Evolutionary conservation across 2,329 filamentous ascomycete species (phyloP).

Genomic region (Exophiala aquamarina): DNA sequence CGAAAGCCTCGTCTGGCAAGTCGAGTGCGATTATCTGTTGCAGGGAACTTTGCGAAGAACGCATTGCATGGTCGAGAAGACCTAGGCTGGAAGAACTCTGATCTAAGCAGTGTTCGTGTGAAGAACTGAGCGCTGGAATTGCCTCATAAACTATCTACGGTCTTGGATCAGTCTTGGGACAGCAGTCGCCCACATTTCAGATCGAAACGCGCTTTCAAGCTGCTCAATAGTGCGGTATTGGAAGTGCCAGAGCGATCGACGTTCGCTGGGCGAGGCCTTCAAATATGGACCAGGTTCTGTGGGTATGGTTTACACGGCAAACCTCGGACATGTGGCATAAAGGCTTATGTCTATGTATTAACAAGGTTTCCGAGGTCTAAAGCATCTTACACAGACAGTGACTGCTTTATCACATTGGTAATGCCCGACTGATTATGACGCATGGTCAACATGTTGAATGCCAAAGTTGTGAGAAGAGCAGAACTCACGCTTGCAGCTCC

Average conservation of each 20-base stretch:
- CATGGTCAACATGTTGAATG: neutral
- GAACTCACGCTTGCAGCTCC: slow-evolving; percentile 6
- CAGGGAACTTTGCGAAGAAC: neutral
- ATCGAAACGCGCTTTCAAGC: slow-evolving; percentile 2
- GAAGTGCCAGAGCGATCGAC: slow-evolving; percentile 2
- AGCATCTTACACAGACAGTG: neutral
- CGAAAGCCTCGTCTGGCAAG: neutral
- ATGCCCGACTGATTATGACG: neutral
- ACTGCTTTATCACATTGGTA: slow-evolving; percentile 2
- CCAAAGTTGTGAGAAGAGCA: neutral
- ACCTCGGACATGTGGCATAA: neutral
- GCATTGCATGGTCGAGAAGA: neutral
- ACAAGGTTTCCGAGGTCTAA: neutral
- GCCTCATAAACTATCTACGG: neutral
- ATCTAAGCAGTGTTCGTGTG: slow-evolving; percentile 4
- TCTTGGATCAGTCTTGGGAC: slow-evolving; percentile 1
- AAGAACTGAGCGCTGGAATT: neutral
- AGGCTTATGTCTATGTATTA: neutral
- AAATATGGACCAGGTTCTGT: neutral
- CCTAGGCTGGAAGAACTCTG: neutral
- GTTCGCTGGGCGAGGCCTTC: neutral
- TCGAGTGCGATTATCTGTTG: neutral
- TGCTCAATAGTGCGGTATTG: slow-evolving; percentile 1
- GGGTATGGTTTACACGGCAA: neutral
- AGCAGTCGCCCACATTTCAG: neutral